Evolutionary conservation across 2,329 filamentous ascomycete genomes (phyloP).

Genomic region (Bipolaris bicolor): DNA sequence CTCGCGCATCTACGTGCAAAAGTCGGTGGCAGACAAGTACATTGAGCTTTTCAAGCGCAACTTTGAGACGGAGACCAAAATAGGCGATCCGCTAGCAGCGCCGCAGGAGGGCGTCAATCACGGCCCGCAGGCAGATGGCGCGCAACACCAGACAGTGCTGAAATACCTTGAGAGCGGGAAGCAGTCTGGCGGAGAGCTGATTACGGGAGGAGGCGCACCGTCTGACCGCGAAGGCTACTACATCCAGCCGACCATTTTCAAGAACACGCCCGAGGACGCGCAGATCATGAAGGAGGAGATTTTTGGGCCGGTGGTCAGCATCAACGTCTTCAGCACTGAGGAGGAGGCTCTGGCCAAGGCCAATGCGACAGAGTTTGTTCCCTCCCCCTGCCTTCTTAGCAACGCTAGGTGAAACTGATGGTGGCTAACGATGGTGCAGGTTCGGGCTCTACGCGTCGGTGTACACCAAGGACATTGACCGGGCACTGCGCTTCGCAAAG

Average conservation of each 20-base stretch:
- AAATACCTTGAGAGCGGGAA: conserved; percentile 66
- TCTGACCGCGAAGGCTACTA: conserved; percentile 43
- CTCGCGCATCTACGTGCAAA: conserved; percentile 64
- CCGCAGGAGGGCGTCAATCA: conserved; percentile 74
- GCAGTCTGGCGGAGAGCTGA: conserved; percentile 60
- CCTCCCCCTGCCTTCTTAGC: not conserved
- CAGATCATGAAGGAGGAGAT: conserved; percentile 83
- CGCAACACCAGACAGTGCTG: conserved; percentile 57
- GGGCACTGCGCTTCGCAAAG: conserved; percentile 50
- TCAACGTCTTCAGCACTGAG: conserved; percentile 75
- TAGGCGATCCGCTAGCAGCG: conserved; percentile 67
- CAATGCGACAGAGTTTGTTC: conserved; percentile 70
- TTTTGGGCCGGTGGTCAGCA: conserved; percentile 82
- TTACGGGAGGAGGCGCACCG: conserved; percentile 39
- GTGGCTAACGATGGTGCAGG: conserved; percentile 11
- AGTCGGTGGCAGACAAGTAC: conserved; percentile 55
- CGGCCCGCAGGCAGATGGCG: conserved; percentile 60
- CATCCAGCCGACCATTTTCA: conserved; percentile 79
- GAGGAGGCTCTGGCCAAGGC: conserved; percentile 80
- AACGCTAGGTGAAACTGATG: conserved; percentile 1
- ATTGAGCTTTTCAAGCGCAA: conserved; percentile 51
- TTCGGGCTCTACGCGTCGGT: conserved; percentile 86
- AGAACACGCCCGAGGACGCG: conserved; percentile 77
- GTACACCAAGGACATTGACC: conserved; percentile 65
- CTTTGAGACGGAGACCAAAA: conserved; percentile 32